Evolutionary conservation across 1,284 basidiomycete genomes (phyloP).

Genomic region (Leccinum ponderosum): DNA sequence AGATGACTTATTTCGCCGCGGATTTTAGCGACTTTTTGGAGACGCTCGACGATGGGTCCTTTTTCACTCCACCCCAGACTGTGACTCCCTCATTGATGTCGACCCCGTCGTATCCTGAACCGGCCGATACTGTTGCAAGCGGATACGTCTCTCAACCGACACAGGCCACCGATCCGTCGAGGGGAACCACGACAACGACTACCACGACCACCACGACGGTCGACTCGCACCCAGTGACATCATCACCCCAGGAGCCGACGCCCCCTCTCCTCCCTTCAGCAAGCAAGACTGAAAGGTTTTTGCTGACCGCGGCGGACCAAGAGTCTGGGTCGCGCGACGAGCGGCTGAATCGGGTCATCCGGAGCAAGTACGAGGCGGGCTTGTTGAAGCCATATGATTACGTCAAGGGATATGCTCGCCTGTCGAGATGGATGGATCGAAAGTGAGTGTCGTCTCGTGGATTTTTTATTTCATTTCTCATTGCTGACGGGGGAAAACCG

Average conservation of each 20-base stretch:
- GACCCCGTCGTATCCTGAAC: slow-evolving; percentile 39
- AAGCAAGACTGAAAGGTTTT: slow-evolving; percentile 83
- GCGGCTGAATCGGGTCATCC: slow-evolving; percentile 88
- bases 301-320: slow-evolving; percentile 95
- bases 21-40: slow-evolving; percentile 73
- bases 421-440: slow-evolving; percentile 94
- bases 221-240: slow-evolving; percentile 11
- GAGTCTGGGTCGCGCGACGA: slow-evolving; percentile 90
- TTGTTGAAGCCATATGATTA: slow-evolving; percentile 95
- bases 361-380: slow-evolving; percentile 96
- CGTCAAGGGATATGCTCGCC: slow-evolving; percentile 88
- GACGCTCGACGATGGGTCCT: slow-evolving; percentile 71
- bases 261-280: slow-evolving; percentile 60
- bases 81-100: slow-evolving; percentile 52
- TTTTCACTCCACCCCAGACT: slow-evolving; percentile 58
- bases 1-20: too few species aligned
- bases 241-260: slow-evolving; percentile 21
- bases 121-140: slow-evolving; percentile 11
- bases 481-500: neutral
- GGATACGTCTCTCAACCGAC: slow-evolving; percentile 8
- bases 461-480: neutral
- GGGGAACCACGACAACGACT: neutral
- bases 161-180: neutral
- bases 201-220: neutral
- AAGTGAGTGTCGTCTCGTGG: too few species aligned